Evolutionary conservation across 202 grass and related monocot species (phyloP), one percentile per base, ranked within the genome.

Genomic region (Musa balbisiana): DNA sequence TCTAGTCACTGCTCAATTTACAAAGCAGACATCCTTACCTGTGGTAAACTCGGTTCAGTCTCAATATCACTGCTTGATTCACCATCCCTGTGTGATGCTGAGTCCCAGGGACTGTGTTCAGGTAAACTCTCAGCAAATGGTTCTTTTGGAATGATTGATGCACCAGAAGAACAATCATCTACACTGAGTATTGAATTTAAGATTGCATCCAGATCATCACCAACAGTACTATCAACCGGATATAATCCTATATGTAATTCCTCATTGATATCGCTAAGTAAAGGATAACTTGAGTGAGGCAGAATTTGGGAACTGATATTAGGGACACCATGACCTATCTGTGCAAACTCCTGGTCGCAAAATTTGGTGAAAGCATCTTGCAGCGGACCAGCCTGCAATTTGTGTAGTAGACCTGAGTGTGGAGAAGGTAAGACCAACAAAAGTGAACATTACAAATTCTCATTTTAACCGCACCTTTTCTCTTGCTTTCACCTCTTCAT

Each of bases 261-360:
- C 63, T 66, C 21, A 23, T 66, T 66, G 9, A 13, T 25, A 25
- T 66, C 63, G 11, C 23, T 15, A 25, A 25, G 10, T 3, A 11
- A 64, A 76, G 83, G 86, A 75, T 91, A 49, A 51, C 91, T 84
- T 19, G 84, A 76, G 78, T 87, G 86, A 17, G 22, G 66, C 15
- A n/a, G 16, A 15, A 49, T 17, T 49, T 27, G 6, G 2, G 66
- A 69, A 50, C 8, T 49, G 73, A 96, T 73, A 43, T n/a, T 77
- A 56, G 83, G 87, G 80, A 89, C 86, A 49, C 22, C 64, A 76
- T 79, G 69, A 9, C 49, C 73, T 22, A 79, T 72, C 78, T 89
- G 74, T 52, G 87, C 84, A 19, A 51, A 10, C 8, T 17, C 79
- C 59, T 59, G 51, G 56, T 83, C 67, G 60, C 69, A 71, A 64